Conservation (phyloP, 768 basidiomycete species). For the Krasilnikovozyma curviuscula region DNA sequence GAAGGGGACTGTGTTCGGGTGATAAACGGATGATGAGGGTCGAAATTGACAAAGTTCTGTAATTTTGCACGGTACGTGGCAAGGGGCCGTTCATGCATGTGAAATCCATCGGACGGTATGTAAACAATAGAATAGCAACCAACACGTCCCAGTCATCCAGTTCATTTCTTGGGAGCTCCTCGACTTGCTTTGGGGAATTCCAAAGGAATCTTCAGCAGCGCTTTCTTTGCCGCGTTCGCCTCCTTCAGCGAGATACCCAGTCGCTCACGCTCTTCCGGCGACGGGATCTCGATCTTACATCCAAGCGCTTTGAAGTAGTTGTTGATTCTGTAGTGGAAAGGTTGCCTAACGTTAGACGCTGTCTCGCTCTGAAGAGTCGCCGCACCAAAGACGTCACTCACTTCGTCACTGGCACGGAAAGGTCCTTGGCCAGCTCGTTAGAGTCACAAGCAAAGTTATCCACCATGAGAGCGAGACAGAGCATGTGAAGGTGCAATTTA, state of each 20-base stretch:
- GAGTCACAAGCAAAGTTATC: conserved; percentile 61
- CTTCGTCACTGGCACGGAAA: conserved; percentile 46
- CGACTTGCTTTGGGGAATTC: conserved; percentile 51
- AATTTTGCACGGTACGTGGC: no score
- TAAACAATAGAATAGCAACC: no score
- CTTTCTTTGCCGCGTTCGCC: conserved; percentile 42
- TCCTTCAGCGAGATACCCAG: conserved; percentile 48
- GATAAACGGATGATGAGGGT: no score
- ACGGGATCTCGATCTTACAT: conserved; percentile 46
- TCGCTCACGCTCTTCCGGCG: conserved; percentile 43
- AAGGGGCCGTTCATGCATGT: no score
- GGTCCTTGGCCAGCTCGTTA: conserved; percentile 47
- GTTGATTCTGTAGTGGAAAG: conserved; percentile 33
- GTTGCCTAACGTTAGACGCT: background rate
- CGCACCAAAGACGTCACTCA: conserved; percentile 28
- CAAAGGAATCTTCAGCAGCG: conserved; percentile 54
- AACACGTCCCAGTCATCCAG: no score
- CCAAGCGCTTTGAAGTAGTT: conserved; percentile 62
- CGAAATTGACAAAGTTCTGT: no score
- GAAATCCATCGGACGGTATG: no score
- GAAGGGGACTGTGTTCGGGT: no score
- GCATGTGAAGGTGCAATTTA: conserved; percentile 54
- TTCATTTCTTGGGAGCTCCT: conserved; percentile 9
- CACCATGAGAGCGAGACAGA: conserved; percentile 57
- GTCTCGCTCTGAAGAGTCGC: background rate